These are phyloP conservation scores for Aspergillus oerlinghausenensis DNA, from an alignment of 2,329 filamentous ascomycete species.

Conservation along the genomic window DNA sequence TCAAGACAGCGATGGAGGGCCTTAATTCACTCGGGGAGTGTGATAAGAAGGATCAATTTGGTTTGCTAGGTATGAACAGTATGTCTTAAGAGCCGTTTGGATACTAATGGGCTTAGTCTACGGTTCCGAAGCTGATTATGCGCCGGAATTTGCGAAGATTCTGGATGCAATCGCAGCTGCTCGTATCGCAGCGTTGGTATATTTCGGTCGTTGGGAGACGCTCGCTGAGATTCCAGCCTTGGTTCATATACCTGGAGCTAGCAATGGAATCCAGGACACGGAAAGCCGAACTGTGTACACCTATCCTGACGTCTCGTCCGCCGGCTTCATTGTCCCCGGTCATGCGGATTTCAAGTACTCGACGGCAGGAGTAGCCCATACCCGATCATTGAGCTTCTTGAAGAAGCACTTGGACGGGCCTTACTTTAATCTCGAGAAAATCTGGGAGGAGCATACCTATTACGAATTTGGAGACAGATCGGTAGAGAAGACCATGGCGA, in stretches of 20 bases:
- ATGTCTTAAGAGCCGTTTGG: not conserved
- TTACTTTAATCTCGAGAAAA: slow-evolving; percentile 67
- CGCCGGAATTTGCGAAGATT: slow-evolving; percentile 5
- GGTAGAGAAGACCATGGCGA: slow-evolving; percentile 71
- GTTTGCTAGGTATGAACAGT: slow-evolving; percentile 17
- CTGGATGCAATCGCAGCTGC: slow-evolving; percentile 5
- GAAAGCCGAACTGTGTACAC: slow-evolving; percentile 24
- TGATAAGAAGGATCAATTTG: slow-evolving; percentile 14
- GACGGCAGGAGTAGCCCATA: slow-evolving; percentile 60
- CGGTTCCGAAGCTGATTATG: slow-evolving; percentile 22
- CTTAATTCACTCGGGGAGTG: slow-evolving; percentile 22
- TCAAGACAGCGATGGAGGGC: slow-evolving; percentile 11
- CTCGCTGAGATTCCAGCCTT: slow-evolving; percentile 6
- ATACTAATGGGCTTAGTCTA: slow-evolving; percentile 17
- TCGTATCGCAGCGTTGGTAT: slow-evolving; percentile 7
- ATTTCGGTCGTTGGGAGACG: slow-evolving; percentile 17
- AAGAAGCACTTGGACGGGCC: slow-evolving; percentile 61
- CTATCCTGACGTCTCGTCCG: slow-evolving; percentile 44
- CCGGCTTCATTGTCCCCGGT: slow-evolving; percentile 48
- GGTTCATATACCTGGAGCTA: slow-evolving; percentile 12
- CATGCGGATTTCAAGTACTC: slow-evolving; percentile 49
- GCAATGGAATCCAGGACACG: not conserved
- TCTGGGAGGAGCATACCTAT: slow-evolving; percentile 74
- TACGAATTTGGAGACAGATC: slow-evolving; percentile 66
- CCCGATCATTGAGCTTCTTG: slow-evolving; percentile 60